Conservation (phyloP, 2,329 filamentous ascomycete species). For the Xylariales sp. region DNA sequence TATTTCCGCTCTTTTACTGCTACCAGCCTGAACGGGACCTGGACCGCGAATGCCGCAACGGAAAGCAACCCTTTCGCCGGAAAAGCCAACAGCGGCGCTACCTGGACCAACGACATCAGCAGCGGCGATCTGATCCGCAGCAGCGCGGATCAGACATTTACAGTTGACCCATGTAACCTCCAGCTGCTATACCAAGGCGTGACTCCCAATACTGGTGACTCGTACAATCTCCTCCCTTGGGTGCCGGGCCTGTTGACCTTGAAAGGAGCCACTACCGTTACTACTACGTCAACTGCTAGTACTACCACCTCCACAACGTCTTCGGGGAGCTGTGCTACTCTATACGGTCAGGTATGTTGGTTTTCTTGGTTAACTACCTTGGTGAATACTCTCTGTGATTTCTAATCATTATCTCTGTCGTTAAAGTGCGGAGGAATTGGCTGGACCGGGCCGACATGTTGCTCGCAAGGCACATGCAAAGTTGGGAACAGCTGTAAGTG, state of each 20-base stretch:
- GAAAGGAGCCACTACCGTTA: too few relatives aligned
- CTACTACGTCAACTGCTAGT: too few relatives aligned
- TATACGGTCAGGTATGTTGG: too few relatives aligned
- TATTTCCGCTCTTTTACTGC: conserved; percentile 67
- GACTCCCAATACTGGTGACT: conserved; percentile 31
- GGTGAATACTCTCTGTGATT: too few relatives aligned
- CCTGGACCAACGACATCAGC: conserved; percentile 64
- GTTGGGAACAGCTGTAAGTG: too few relatives aligned
- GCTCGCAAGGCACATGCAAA: too few relatives aligned
- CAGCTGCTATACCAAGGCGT: conserved; percentile 61
- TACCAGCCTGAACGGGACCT: conserved; percentile 47
- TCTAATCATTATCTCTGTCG: too few relatives aligned
- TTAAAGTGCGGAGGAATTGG: too few relatives aligned
- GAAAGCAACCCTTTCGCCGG: conserved; percentile 62
- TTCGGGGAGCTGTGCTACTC: too few relatives aligned
- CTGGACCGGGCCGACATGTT: too few relatives aligned
- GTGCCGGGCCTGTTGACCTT: conserved; percentile 51
- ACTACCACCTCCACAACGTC: too few relatives aligned
- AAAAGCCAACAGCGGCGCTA: conserved; percentile 59
- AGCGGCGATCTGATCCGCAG: conserved; percentile 58
- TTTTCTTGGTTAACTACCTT: too few relatives aligned
- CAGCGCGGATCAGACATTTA: conserved; percentile 57
- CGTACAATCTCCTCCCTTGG: conserved; percentile 52
- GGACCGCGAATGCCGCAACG: conserved; percentile 52
- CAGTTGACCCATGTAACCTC: conserved; percentile 60